Evolutionary conservation across 1,284 basidiomycete species (phyloP), one percentile per base, ranked within the genome.

Genomic region (Pseudozyma sp.): DNA sequence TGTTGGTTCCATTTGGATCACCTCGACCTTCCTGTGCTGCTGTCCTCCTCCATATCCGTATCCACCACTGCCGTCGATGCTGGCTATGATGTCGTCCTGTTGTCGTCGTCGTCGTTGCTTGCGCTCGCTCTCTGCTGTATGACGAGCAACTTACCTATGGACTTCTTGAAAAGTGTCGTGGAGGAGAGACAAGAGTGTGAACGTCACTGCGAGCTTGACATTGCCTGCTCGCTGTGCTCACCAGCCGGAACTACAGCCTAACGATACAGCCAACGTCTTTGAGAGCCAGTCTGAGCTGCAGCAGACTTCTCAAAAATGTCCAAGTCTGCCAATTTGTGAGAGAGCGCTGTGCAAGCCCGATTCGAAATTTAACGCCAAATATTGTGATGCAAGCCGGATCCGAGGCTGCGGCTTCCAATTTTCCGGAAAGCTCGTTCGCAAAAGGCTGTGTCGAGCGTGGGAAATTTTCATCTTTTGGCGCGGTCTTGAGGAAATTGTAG

Each of bases 81-180:
- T 21, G 25, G 2, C 43, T 7, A 47, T 44, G 49, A 36, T 38
- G 16, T 25, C 36, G 12, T 25, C 40, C 11, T 12, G 19, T 35
- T 45, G 35, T 54, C 34, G 44, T 44, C 8, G 44, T 50, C 25
- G 34, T 38, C 31, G 51, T 52, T 43, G 18, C 48, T 34, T 57
- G n/a, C n/a, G 18, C 21, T 21, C 42, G 10, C 35, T 40, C 18
- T 19, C 4, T 14, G 11, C 21, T 2, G 40, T 19, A 14, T 18
- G 43, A 3, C 12, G 53, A 64, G 25, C 52, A 47, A 76, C 72
- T 67, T 67, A 76, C 72, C 72, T 59, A 76, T 68, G 72, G 68
- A 76, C 72, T 68, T 71, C 45, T 25, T 56, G 35, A 48, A 63
- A 67, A 67, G 63, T 62, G 62, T 69, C 49, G 61, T 69, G 67